Evolutionary conservation across 75 land plant genomes (phyloP).

Genomic region (Cryptomeria japonica): DNA sequence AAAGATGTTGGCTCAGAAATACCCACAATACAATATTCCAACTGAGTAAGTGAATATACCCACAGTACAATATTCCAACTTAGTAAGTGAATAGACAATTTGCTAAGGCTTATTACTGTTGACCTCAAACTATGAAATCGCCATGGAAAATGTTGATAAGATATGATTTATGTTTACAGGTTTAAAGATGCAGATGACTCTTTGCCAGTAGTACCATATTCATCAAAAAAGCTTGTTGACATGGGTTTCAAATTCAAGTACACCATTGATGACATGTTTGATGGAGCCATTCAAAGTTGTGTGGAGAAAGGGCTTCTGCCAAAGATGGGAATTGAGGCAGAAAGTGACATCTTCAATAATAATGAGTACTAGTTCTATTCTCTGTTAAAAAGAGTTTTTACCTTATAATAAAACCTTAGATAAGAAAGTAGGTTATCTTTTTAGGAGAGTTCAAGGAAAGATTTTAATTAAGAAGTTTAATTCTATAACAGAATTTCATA

Average conservation of each 20-base stretch:
- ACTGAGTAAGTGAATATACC: neutral
- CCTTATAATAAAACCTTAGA: too few relatives aligned
- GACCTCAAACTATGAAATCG: too few relatives aligned
- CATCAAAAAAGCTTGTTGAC: constrained; percentile 30
- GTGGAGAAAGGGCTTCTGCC: constrained; percentile 17
- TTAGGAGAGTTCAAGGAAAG: too few relatives aligned
- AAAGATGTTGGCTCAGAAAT: constrained; percentile 28
- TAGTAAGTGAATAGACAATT: too few relatives aligned
- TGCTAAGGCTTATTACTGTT: too few relatives aligned
- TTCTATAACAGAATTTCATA: too few relatives aligned
- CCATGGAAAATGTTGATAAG: neutral
- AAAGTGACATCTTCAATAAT: too few relatives aligned
- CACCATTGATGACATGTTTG: constrained; percentile 32
- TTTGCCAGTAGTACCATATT: neutral
- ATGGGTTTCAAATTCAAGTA: constrained; percentile 43
- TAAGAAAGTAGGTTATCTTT: too few relatives aligned
- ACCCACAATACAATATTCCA: constrained; percentile 21
- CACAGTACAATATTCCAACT: too few relatives aligned
- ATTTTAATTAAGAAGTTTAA: too few relatives aligned
- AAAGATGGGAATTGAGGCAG: neutral
- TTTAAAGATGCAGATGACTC: constrained; percentile 10
- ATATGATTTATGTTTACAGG: neutral
- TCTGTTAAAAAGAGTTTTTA: too few relatives aligned
- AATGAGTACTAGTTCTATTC: too few relatives aligned
- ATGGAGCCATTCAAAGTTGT: constrained; percentile 30